Evolutionary conservation across 108 stramenopile genomes (phyloP).

Genomic region (Nannochloropsis salina): DNA sequence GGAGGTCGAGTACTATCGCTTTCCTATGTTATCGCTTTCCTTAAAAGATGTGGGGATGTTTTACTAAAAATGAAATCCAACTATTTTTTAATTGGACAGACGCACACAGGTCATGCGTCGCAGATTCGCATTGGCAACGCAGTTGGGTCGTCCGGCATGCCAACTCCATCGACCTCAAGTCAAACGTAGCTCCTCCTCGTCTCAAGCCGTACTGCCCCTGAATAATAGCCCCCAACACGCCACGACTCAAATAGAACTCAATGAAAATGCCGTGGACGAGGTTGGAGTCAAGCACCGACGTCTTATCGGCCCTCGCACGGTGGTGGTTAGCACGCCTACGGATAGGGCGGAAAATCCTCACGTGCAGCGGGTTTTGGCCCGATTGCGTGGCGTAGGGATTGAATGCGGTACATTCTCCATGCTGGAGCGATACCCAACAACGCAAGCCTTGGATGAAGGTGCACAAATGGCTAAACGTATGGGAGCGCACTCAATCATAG

Average conservation of each 20-base stretch:
- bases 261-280: neutral
- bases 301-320: neutral
- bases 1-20: no score
- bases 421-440: neutral
- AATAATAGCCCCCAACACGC: neutral
- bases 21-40: no score
- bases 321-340: neutral
- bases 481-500: neutral
- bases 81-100: no score
- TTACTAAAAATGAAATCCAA: no score
- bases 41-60: no score
- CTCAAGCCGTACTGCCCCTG: no score
- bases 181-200: no score
- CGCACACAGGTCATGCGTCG: no score
- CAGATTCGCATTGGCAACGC: no score
- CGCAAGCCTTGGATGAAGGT: neutral
- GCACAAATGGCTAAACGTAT: neutral
- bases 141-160: no score
- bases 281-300: neutral
- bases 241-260: neutral
- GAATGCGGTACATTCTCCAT: neutral
- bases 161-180: no score
- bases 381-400: neutral
- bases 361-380: conserved; percentile 10
- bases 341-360: neutral